A percentile compares a stretch with the other conserved stretches of the same genome.
Evolutionary conservation across 2,329 filamentous ascomycete genomes (phyloP).

Genomic region (Colletotrichum australisinense): DNA sequence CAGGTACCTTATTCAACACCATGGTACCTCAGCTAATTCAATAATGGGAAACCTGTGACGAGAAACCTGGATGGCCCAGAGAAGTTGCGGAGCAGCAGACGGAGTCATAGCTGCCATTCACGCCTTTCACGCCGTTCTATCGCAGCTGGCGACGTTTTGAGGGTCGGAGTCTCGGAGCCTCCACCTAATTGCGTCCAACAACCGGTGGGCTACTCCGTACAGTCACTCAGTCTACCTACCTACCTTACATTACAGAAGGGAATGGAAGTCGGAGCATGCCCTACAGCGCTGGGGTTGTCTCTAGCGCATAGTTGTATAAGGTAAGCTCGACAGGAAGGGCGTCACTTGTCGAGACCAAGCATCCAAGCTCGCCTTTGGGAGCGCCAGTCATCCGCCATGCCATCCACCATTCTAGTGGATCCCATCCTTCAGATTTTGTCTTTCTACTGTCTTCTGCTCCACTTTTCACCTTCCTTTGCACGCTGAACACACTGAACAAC

Average conservation of each 20-base stretch:
- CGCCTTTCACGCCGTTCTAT: conserved; percentile 25
- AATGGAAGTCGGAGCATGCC: neutral
- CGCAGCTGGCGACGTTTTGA: neutral
- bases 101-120: conserved; percentile 17
- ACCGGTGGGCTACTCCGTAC: neutral
- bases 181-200: conserved; percentile 1
- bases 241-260: neutral
- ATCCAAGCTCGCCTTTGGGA: neutral
- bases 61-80: neutral
- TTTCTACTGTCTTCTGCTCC: neutral
- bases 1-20: neutral
- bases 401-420: conserved; percentile 1
- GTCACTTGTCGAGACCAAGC: conserved; percentile 7
- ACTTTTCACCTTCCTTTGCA: neutral
- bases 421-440: neutral
- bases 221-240: neutral
- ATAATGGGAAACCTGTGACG: neutral
- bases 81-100: neutral
- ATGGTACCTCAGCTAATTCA: too few relatives aligned
- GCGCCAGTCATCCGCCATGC: neutral
- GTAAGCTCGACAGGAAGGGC: conserved; percentile 25
- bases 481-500: too few relatives aligned
- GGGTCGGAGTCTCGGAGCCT: neutral
- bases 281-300: neutral
- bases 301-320: neutral